phyloP scores from a whole-genome alignment of 768 basidiomycete genomes.

The Podaxis sp. region DNA sequence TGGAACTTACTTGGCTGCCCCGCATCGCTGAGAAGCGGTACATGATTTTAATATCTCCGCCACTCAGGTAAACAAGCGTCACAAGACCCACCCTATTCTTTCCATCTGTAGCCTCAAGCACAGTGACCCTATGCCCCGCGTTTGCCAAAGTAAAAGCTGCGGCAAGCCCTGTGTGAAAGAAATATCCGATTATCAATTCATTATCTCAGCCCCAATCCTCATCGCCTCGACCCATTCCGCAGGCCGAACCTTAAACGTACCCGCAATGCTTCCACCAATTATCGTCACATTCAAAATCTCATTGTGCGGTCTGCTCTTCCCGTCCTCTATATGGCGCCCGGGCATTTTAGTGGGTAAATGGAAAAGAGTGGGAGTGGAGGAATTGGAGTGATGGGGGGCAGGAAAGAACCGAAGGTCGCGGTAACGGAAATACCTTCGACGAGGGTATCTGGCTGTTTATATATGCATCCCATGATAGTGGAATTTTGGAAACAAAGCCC shows the following conservation, averaged over 20 bases:
- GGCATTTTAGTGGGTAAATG: slow-evolving; percentile 24
- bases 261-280: slow-evolving; percentile 48
- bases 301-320: neutral
- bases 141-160: slow-evolving; percentile 53
- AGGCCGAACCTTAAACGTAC: slow-evolving; percentile 22
- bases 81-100: slow-evolving; percentile 36
- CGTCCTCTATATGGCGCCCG: slow-evolving; percentile 18
- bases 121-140: slow-evolving; percentile 59
- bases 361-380: neutral
- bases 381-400: neutral
- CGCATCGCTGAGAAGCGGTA: neutral
- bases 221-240: neutral
- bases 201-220: slow-evolving; percentile 1
- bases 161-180: slow-evolving; percentile 40
- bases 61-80: slow-evolving; percentile 15
- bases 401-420: neutral
- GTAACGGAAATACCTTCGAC: neutral
- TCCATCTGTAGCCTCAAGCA: slow-evolving; percentile 51
- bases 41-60: slow-evolving; percentile 39
- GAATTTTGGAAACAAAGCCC: neutral
- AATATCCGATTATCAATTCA: neutral
- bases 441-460: neutral
- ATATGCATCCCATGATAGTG: neutral
- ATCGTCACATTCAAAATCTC: slow-evolving; percentile 36
- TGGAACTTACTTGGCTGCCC: slow-evolving; percentile 2